phyloP scores from a whole-genome alignment of 176 grass and related monocot species.

The Zea luxurians region DNA sequence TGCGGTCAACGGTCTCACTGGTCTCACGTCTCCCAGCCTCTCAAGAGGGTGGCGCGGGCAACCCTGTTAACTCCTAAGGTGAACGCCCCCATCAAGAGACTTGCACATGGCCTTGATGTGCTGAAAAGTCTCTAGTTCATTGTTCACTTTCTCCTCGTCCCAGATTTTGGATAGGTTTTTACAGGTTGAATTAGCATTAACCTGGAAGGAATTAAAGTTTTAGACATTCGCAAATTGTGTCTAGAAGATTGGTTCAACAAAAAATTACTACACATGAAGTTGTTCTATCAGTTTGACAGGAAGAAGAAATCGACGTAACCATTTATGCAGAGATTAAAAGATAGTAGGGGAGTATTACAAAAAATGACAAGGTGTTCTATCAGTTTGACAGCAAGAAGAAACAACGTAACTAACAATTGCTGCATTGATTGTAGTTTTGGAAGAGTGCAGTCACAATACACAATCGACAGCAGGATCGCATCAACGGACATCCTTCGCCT shows the following conservation, averaged over 20 bases:
- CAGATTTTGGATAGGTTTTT: constrained; percentile 17
- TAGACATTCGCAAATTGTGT: neutral
- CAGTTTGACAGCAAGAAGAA: no score
- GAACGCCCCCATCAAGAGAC: constrained; percentile 84
- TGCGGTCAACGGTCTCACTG: constrained; percentile 30
- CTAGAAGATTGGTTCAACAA: neutral
- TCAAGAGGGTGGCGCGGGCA: constrained; percentile 83
- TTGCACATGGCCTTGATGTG: constrained; percentile 93
- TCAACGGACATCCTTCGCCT: constrained; percentile 64
- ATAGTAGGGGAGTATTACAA: neutral
- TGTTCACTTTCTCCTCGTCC: constrained; percentile 95
- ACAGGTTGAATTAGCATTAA: neutral
- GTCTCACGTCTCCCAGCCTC: constrained; percentile 86
- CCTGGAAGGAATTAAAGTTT: neutral
- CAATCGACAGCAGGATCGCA: constrained; percentile 4
- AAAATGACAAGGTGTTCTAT: no score
- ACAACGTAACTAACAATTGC: no score
- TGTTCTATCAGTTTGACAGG: no score
- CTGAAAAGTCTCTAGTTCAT: constrained; percentile 79
- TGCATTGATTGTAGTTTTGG: neutral
- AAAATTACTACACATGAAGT: neutral
- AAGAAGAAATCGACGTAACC: no score
- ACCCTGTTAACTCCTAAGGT: constrained; percentile 91
- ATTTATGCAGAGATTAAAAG: no score
- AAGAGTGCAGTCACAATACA: neutral